Evolutionary conservation across 352 stramenopile genomes (phyloP), one percentile per base, ranked within the genome.

Genomic region (Phytopythium mirpurense): DNA sequence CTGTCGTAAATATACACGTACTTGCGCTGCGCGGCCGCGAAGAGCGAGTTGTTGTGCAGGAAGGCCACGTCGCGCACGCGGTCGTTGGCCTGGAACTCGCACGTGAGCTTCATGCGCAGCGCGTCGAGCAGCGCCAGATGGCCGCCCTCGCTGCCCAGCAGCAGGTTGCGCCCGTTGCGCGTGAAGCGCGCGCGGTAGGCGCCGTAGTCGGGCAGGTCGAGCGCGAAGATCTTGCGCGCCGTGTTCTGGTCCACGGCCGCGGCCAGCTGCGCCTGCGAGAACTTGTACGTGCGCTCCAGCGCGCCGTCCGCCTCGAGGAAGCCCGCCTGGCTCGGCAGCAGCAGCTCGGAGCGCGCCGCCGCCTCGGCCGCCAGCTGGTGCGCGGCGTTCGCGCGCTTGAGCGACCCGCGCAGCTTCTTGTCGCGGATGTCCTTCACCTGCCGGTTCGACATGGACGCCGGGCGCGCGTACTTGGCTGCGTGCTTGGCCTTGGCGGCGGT

Each of bases 1-100:
- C 86, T 88, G 78, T 99, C 96, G 73, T 99, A 99, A 65, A 99
- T 98, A 71, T 96, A 98, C 49, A 97, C 90, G 70, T 98, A 96
- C 72, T 99, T 99, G 64, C 96, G 92, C 72, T 99, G 96, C 16
- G 96, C 97, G 0, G 93, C 86, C 0, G 97, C 97, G 56, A 99
- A 97, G 55, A 99, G 81, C 32, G 82, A 97, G 64, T 98, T 89
- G 77, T 99, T 98, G 74, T 99, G 97, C 54, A 99, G 71, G 69
- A 98, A 99, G 31, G 70, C 86, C 3, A 98, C 85, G 78, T 99
- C 97, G 51, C 95, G 78, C 37, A 99, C 93, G 29, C 93, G 74
- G 61, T 98, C 89, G 54, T 95, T 92, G 15, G 98, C 74, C 63
- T 98, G 82, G 65, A 98, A 96, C 69, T 98, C 95, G 55, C 77